Conservation (phyloP, 495 filamentous ascomycete genomes). For the Eremomyces bilateralis region DNA sequence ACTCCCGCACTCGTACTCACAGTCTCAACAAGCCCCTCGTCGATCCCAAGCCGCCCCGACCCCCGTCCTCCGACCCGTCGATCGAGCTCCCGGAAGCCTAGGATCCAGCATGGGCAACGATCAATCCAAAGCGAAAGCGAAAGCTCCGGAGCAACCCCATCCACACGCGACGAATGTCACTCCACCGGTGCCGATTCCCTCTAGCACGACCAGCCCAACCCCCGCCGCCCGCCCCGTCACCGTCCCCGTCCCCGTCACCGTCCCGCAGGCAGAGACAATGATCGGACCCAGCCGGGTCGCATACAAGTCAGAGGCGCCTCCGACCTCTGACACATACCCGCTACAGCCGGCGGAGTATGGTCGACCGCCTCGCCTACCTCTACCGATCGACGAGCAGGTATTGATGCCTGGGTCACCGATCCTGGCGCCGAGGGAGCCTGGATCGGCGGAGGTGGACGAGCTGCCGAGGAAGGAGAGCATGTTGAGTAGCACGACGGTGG, state of each 20-base stretch:
- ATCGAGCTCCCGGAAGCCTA: too few species aligned
- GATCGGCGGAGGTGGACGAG: slow-evolving; percentile 23
- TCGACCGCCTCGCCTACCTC: slow-evolving; percentile 65
- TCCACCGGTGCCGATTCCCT: background rate
- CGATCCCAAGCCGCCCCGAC: background rate
- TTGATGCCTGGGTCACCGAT: slow-evolving; percentile 70
- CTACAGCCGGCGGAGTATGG: slow-evolving; percentile 28
- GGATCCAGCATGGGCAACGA: slow-evolving; percentile 12
- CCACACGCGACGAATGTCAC: too few species aligned
- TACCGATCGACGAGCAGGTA: slow-evolving; percentile 77
- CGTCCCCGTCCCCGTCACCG: background rate
- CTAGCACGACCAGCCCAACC: background rate
- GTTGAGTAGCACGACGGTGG: slow-evolving; percentile 45
- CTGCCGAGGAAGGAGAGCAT: slow-evolving; percentile 36
- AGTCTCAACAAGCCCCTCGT: background rate
- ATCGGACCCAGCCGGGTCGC: background rate
- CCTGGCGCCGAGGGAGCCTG: slow-evolving; percentile 25
- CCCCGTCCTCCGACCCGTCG: slow-evolving; percentile 1
- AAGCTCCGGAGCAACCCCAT: too few species aligned
- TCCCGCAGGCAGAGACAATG: background rate
- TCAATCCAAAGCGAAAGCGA: slow-evolving; percentile 3
- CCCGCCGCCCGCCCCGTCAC: background rate
- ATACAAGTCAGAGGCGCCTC: background rate
- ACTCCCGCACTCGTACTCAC: slow-evolving; percentile 3
- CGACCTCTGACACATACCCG: slow-evolving; percentile 5